Evolutionary conservation across 495 filamentous ascomycete genomes (phyloP), one percentile per base, ranked within the genome.

Genomic region (Xylaria telfairii): DNA sequence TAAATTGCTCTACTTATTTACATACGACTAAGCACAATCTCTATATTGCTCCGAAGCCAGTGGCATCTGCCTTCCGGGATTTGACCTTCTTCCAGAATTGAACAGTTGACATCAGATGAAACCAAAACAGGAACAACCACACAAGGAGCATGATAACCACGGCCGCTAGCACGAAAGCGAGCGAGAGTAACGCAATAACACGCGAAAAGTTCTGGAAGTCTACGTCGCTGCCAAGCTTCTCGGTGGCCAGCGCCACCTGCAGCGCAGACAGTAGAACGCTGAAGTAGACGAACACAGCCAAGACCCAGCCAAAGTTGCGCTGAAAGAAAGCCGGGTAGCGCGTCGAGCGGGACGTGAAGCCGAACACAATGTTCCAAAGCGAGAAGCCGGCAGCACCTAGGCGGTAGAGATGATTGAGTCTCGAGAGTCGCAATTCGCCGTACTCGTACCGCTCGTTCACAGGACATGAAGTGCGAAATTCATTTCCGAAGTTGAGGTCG

Each of bases 221-320:
- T 1, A 32, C 10, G 69, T 78, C 84, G 0, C 62, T 47, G 13
- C 71, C 42, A 1, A 89, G 74, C 0, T 54, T 44, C 1, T 76
- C 72, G 1, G 84, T 86, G 4, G 79, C 81, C 0, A 87, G 76
- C 1, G 86, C 87, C 26, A 88, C 86, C 71, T 88, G 87, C 83
- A 89, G 83, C 12, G 86, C 87, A 0, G 82, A 80, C 54, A 89
- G 77, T 1, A 86, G 81, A 9, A 88, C 66, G 9, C 74, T 81
- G n/a, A 88, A 71, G 65, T 85, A 89, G 5, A 83, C 79, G 15
- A 82, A 81, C 0, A 73, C 75, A 0, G 79, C 73, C 0, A 81
- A 71, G 0, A 89, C 41, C 76, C 79, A 82, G 0, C 79, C 73
- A 30, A 87, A 78, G 53, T 87, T 83, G 9, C 83, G 77, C 9